Percentiles rank a stretch among this genome's conserved stretches.
These are phyloP conservation scores for Diaporthe citriasiana DNA, from an alignment of 2,329 filamentous ascomycete species.

Conservation along the genomic window DNA sequence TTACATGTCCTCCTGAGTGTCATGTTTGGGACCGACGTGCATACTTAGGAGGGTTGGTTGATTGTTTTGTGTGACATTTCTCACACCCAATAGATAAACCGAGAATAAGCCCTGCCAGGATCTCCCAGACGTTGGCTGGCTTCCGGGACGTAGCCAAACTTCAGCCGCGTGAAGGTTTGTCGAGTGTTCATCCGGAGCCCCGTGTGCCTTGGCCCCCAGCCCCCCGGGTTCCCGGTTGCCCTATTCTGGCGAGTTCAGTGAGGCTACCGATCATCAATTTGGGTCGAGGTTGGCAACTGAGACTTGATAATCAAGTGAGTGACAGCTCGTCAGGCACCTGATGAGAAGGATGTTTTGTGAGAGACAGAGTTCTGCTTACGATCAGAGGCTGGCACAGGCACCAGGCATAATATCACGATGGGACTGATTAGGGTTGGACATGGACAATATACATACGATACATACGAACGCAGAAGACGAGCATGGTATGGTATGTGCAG, in stretches of 20 bases:
- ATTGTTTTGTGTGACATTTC: not conserved
- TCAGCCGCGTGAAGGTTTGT: conserved; percentile 21
- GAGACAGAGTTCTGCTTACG: not conserved
- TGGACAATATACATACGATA: not conserved
- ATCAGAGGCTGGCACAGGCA: not conserved
- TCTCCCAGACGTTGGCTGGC: not conserved
- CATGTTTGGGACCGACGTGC: conserved; percentile 3
- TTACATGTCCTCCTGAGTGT: not conserved
- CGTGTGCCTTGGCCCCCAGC: not conserved
- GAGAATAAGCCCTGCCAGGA: not conserved
- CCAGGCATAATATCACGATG: not conserved
- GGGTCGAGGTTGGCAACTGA: conserved; percentile 18
- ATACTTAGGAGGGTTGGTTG: not conserved
- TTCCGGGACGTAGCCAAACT: not conserved
- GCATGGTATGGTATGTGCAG: not conserved
- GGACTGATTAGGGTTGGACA: not conserved
- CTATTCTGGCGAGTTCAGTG: not conserved
- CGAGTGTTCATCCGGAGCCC: conserved; percentile 1
- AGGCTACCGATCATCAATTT: not conserved
- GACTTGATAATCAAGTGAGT: not conserved
- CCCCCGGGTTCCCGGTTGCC: not conserved
- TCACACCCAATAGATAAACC: not conserved
- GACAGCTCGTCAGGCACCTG: not conserved
- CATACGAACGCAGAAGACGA: not conserved
- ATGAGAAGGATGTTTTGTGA: conserved; percentile 13